Evolutionary conservation across 2,329 filamentous ascomycete species (phyloP).

Genomic region (Xylaria arbuscula): DNA sequence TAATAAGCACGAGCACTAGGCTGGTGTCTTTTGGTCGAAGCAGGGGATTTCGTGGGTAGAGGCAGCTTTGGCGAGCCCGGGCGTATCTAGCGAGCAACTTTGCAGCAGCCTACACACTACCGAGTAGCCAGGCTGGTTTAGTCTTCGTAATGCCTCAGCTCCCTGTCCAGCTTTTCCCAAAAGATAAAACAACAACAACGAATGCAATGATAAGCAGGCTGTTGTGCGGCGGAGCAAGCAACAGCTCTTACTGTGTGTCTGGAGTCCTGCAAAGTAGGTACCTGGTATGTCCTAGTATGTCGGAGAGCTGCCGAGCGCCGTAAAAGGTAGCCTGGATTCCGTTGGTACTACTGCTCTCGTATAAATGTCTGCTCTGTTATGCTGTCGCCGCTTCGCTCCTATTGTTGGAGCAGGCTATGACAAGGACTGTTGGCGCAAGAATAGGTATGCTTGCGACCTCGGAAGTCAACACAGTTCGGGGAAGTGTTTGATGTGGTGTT

Average conservation of each 20-base stretch:
- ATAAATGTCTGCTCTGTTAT: neutral
- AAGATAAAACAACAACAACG: neutral
- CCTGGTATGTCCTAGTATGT: neutral
- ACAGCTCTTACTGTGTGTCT: neutral
- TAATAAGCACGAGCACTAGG: constrained; percentile 14
- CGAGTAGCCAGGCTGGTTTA: neutral
- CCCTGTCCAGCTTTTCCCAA: constrained; percentile 32
- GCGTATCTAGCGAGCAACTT: constrained; percentile 28
- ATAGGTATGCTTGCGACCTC: constrained; percentile 24
- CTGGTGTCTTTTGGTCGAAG: too few relatives aligned
- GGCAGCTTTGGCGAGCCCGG: constrained; percentile 21
- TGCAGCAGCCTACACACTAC: constrained; percentile 20
- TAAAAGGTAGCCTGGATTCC: constrained; percentile 2
- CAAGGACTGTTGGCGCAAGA: constrained; percentile 16
- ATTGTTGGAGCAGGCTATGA: constrained; percentile 12
- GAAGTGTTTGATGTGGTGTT: constrained; percentile 4
- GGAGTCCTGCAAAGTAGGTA: neutral
- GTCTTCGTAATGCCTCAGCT: constrained; percentile 19
- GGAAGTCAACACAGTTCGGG: constrained; percentile 17
- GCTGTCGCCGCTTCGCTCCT: neutral
- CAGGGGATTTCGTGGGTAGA: constrained; percentile 11
- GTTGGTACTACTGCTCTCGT: neutral
- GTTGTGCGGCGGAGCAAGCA: constrained; percentile 32
- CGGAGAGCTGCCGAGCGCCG: neutral
- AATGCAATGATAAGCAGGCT: constrained; percentile 22